Evolutionary conservation across 2,329 filamentous ascomycete genomes (phyloP).

Genomic region (Mollisia scopiformis): DNA sequence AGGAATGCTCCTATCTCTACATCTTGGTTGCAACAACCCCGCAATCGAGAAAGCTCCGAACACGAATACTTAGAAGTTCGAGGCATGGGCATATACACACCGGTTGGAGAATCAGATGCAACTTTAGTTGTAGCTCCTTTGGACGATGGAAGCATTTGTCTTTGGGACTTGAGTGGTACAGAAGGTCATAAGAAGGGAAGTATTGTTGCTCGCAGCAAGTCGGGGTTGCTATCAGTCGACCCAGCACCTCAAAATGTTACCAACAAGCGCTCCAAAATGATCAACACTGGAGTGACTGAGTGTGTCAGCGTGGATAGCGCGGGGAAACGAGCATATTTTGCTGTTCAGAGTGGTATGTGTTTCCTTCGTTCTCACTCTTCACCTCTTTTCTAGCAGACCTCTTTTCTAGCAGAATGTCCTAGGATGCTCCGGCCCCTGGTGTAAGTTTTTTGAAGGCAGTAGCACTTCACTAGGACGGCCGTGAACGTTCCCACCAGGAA

Average conservation of each 20-base stretch:
- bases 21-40: slow-evolving; percentile 75
- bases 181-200: slow-evolving; percentile 58
- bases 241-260: slow-evolving; percentile 46
- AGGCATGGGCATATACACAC: slow-evolving; percentile 70
- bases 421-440: no score
- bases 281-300: slow-evolving; percentile 76
- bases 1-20: slow-evolving; percentile 74
- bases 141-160: slow-evolving; percentile 83
- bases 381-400: background rate
- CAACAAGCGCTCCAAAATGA: slow-evolving; percentile 60
- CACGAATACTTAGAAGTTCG: slow-evolving; percentile 65
- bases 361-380: no score
- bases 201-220: slow-evolving; percentile 66
- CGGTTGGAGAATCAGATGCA: slow-evolving; percentile 54
- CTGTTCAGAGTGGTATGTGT: slow-evolving; percentile 68
- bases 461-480: no score
- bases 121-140: slow-evolving; percentile 73
- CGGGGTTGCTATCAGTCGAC: slow-evolving; percentile 68
- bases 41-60: slow-evolving; percentile 43
- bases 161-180: slow-evolving; percentile 76
- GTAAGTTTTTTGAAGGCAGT: no score
- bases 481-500: no score
- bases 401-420: background rate
- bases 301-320: slow-evolving; percentile 79
- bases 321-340: slow-evolving; percentile 74